Base-by-base conservation (phyloP, 2,329 filamentous ascomycete species). In the Colletotrichum sublineola region DNA sequence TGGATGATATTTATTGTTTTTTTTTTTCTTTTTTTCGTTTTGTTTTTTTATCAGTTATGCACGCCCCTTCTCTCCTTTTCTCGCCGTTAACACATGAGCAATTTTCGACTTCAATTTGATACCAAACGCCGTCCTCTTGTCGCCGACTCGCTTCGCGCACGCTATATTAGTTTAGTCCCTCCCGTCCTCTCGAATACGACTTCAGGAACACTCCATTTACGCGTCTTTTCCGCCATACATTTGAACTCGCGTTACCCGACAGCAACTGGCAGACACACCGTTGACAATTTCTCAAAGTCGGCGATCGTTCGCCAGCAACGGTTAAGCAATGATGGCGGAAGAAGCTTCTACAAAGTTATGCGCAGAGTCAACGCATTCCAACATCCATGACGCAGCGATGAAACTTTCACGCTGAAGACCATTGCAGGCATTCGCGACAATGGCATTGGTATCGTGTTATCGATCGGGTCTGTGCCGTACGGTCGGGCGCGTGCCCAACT, bases 41-140 rank as follows among this genome's bases (percentile, higher is more conserved):
- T 68, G 56, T 72, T 46, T 52, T 55, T 69, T 62, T 72, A 18
- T 58, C 58, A 60, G 38, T 14, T 60, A 63, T 67, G 5, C n/a
- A 3, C n/a, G 40, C 58, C 56, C 66, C 72, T 71, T 68, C 56
- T 60, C 65, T 63, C 70, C 44, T 48, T 61, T 68, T 70, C 71
- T 71, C 42, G 56, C 70, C 61, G 40, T 70, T 60, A 60, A 61
- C 70, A 72, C 61, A 61, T 48, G 67, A 46, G 67, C 67, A 73
- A 40, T 52, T 62, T 62, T 65, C 66, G 66, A 64, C 69, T 64
- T 60, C 66, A 72, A 67, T 70, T 71, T 63, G 71, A 74, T 74
- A 74, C 73, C 73, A 64, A 64, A 53, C 36, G 52, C 46, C 67
- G 62, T 71, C 53, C 50, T 60, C 57, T 70, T 63, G 44, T 73